These are phyloP conservation scores for Vararia minispora DNA, from an alignment of 768 basidiomycete species.

Conservation along the genomic window DNA sequence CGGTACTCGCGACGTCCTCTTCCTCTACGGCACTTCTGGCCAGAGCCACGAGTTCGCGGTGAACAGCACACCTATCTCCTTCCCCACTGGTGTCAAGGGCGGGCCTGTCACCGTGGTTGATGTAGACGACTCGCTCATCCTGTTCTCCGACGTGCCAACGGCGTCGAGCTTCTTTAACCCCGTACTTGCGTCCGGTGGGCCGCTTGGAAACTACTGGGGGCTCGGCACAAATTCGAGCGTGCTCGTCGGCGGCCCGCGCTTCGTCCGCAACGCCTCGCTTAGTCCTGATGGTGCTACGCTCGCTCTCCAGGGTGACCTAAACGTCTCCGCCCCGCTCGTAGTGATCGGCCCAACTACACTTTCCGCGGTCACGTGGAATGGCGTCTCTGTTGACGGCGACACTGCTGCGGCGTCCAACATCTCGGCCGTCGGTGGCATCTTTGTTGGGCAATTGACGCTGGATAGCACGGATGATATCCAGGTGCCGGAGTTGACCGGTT, in stretches of 20 bases:
- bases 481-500: constrained; percentile 44
- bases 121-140: constrained; percentile 51
- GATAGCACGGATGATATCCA: constrained; percentile 22
- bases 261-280: constrained; percentile 31
- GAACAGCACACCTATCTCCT: constrained; percentile 33
- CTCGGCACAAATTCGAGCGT: constrained; percentile 62
- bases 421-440: constrained; percentile 29
- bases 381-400: constrained; percentile 29
- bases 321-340: constrained; percentile 42
- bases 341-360: constrained; percentile 51
- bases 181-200: constrained; percentile 34
- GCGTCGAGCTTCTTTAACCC: constrained; percentile 74
- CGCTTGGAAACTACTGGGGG: constrained; percentile 55
- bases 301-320: constrained; percentile 58
- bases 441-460: constrained; percentile 35
- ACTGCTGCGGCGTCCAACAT: constrained; percentile 19
- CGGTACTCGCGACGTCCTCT: constrained; percentile 28
- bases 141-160: constrained; percentile 56
- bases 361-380: constrained; percentile 63
- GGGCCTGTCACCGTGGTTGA: constrained; percentile 51
- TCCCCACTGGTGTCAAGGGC: constrained; percentile 46
- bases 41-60: constrained; percentile 24
- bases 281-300: constrained; percentile 23
- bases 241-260: constrained; percentile 37
- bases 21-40: constrained; percentile 26